Conservation (phyloP, 2,329 filamentous ascomycete genomes). For the Colletotrichum karsti region DNA sequence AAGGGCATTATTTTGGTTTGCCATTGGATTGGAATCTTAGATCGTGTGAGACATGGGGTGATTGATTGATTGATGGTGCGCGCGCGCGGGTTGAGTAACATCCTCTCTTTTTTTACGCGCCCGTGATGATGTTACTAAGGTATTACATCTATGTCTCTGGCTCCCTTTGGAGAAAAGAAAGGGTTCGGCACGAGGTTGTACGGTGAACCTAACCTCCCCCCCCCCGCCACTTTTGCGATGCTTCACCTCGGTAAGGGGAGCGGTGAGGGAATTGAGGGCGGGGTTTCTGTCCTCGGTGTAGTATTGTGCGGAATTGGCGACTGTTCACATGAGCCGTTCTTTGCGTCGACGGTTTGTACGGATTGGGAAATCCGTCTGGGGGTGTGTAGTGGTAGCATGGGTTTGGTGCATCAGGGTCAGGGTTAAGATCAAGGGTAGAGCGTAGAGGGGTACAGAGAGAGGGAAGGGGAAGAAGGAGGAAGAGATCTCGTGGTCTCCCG, state of each 20-base stretch:
- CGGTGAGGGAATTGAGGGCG: not conserved
- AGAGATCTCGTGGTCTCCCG: not conserved
- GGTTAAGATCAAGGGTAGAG: not conserved
- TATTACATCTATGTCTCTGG: not conserved
- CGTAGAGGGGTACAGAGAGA: too few species aligned
- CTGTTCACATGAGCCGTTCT: slow-evolving; percentile 6
- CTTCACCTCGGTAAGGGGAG: slow-evolving; percentile 14
- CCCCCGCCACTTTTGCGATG: not conserved
- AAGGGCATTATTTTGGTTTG: too few species aligned
- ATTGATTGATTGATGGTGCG: not conserved
- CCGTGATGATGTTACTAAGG: not conserved
- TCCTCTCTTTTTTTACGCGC: too few species aligned
- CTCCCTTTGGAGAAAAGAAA: not conserved
- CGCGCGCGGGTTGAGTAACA: too few species aligned
- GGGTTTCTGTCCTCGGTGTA: slow-evolving; percentile 21
- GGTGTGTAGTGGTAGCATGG: not conserved
- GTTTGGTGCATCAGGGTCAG: not conserved
- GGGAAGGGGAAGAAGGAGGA: not conserved
- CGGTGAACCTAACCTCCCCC: too few species aligned
- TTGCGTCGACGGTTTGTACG: not conserved
- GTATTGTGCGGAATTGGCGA: not conserved
- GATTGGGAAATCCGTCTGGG: slow-evolving; percentile 6
- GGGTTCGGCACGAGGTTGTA: too few species aligned
- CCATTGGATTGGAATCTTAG: too few species aligned
- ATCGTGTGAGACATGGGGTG: not conserved